A percentile compares a stretch with the other conserved stretches of the same genome.
Evolutionary conservation across 306 rosid species (phyloP).

Genomic region (Dalbergia cultrata): DNA sequence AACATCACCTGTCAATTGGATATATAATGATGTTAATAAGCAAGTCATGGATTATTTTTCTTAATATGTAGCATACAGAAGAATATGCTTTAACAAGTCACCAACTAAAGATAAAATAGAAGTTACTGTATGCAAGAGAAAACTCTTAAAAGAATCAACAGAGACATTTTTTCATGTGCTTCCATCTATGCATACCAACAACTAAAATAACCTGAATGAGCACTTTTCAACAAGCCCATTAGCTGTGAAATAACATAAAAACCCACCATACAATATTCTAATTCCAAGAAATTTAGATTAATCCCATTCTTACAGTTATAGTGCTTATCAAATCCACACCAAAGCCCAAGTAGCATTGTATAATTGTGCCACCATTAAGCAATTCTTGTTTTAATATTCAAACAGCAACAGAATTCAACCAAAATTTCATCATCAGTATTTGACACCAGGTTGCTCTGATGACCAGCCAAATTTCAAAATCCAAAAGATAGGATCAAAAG

Average conservation of each 20-base stretch:
- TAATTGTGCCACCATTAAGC: conserved; percentile 23
- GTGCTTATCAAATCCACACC: background rate
- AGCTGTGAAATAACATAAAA: conserved; percentile 16
- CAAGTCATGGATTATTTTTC: conserved; percentile 34
- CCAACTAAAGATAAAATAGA: conserved; percentile 26
- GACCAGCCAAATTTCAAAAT: conserved; percentile 40
- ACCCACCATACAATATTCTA: background rate
- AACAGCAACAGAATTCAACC: conserved; percentile 18
- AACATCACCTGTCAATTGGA: conserved; percentile 79
- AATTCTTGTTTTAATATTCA: conserved; percentile 21
- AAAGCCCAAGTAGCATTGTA: conserved; percentile 1
- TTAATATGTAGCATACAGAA: conserved; percentile 9
- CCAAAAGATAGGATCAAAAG: conserved; percentile 20
- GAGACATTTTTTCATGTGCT: conserved; percentile 24
- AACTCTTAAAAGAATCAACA: background rate
- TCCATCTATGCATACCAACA: background rate
- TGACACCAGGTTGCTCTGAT: conserved; percentile 32
- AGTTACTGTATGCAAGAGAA: conserved; percentile 28
- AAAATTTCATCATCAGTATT: conserved; percentile 25
- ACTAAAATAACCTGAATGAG: conserved; percentile 10
- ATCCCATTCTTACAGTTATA: conserved; percentile 2
- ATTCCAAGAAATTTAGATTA: conserved; percentile 2
- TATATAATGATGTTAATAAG: conserved; percentile 38
- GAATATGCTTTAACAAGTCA: conserved; percentile 37
- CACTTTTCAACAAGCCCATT: background rate